phyloP scores from a whole-genome alignment of 139 green algal species.

The Coccomyxa sp. region DNA sequence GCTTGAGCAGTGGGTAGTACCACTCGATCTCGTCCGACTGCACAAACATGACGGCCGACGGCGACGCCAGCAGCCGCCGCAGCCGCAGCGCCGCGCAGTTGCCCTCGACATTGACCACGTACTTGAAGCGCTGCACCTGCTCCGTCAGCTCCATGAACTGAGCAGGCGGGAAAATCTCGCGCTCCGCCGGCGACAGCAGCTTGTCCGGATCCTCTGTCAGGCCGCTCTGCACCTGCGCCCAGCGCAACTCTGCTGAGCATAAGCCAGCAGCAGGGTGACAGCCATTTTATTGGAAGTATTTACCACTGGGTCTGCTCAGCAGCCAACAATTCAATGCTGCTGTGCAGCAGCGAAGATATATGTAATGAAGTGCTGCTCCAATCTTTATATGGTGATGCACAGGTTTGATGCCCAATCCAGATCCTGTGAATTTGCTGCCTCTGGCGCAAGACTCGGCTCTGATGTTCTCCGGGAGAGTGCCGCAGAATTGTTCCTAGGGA shows the following conservation, averaged over 20 bases:
- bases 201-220: background rate
- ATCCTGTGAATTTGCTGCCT: too few relatives aligned
- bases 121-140: conserved; percentile 2
- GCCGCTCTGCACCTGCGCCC: background rate
- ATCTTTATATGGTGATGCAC: too few relatives aligned
- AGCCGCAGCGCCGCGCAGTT: conserved; percentile 12
- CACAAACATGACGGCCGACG: conserved; percentile 7
- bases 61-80: conserved; percentile 4
- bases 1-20: conserved; percentile 11
- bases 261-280: too few relatives aligned
- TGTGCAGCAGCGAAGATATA: too few relatives aligned
- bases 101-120: conserved; percentile 16
- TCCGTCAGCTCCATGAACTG: background rate
- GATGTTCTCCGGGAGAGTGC: too few relatives aligned
- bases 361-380: too few relatives aligned
- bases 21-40: conserved; percentile 8
- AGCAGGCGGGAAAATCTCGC: background rate
- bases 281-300: too few relatives aligned
- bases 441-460: too few relatives aligned
- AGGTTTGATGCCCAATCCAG: too few relatives aligned
- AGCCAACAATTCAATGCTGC: too few relatives aligned
- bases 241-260: background rate
- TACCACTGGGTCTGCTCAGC: too few relatives aligned
- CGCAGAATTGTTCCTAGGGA: too few relatives aligned
- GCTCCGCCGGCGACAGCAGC: background rate